Conservation (phyloP, 2,329 filamentous ascomycete genomes). For the Fusarium succisae region DNA sequence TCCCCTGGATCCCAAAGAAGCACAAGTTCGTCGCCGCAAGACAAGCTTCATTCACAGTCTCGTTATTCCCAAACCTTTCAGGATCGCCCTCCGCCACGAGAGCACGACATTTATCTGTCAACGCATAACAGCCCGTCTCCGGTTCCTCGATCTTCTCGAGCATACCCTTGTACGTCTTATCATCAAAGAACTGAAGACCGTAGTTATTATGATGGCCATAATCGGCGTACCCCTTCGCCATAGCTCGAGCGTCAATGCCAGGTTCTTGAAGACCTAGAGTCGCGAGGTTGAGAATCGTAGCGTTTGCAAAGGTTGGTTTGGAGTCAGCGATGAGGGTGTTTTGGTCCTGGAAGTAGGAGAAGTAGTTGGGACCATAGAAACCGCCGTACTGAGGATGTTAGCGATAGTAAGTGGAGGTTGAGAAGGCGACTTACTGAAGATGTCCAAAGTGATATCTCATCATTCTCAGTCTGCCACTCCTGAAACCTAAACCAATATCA, state of each 20-base stretch:
- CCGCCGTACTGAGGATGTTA: slow-evolving; percentile 61
- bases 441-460: slow-evolving; percentile 69
- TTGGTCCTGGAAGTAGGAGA: slow-evolving; percentile 64
- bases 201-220: slow-evolving; percentile 73
- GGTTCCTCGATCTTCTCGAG: slow-evolving; percentile 19
- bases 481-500: slow-evolving; percentile 55
- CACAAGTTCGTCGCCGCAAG: slow-evolving; percentile 54
- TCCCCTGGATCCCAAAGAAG: slow-evolving; percentile 19
- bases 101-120: slow-evolving; percentile 60
- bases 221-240: slow-evolving; percentile 62
- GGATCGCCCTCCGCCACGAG: slow-evolving; percentile 47
- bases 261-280: slow-evolving; percentile 75
- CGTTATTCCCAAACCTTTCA: slow-evolving; percentile 50
- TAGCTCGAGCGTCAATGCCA: slow-evolving; percentile 68
- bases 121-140: slow-evolving; percentile 58
- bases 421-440: slow-evolving; percentile 55
- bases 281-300: slow-evolving; percentile 60
- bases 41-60: slow-evolving; percentile 57
- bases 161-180: slow-evolving; percentile 46
- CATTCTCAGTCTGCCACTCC: slow-evolving; percentile 58
- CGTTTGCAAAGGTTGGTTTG: slow-evolving; percentile 44
- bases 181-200: slow-evolving; percentile 64
- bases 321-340: slow-evolving; percentile 54
- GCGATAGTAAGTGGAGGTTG: not conserved
- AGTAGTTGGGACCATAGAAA: slow-evolving; percentile 71